phyloP scores from a whole-genome alignment of 2,329 filamentous ascomycete genomes.

The Cryphonectria naterciae region DNA sequence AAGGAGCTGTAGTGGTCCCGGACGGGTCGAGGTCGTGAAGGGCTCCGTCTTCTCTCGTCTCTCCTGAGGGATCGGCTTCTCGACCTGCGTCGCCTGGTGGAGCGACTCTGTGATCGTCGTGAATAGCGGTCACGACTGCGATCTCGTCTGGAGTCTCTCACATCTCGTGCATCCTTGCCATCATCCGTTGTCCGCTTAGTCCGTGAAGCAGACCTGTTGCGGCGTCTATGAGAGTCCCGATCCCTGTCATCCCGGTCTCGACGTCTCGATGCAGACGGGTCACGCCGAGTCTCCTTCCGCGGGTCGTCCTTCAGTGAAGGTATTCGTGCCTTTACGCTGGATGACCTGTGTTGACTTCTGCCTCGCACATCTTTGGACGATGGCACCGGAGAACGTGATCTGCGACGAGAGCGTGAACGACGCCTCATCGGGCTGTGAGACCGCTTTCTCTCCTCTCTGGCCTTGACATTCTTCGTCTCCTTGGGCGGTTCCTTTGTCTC shows the following conservation, averaged over 20 bases:
- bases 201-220: conserved; percentile 21
- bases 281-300: conserved; percentile 19
- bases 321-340: conserved; percentile 21
- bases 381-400: conserved; percentile 35
- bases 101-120: conserved; percentile 35
- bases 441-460: conserved; percentile 29
- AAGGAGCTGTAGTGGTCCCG: conserved; percentile 33
- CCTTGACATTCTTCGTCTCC: conserved; percentile 32
- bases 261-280: conserved; percentile 32
- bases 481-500: conserved; percentile 33
- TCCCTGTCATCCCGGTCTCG: conserved; percentile 38
- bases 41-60: conserved; percentile 36
- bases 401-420: conserved; percentile 23
- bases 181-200: conserved; percentile 19
- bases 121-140: conserved; percentile 34
- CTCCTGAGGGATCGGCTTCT: conserved; percentile 35
- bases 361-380: conserved; percentile 37
- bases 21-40: conserved; percentile 30
- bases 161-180: conserved; percentile 18
- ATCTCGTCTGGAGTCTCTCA: conserved; percentile 38
- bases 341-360: conserved; percentile 27
- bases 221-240: conserved; percentile 32
- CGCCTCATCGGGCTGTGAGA: conserved; percentile 19
- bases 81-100: conserved; percentile 35
- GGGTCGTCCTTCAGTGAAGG: conserved; percentile 17